Evolutionary conservation across 257 asterid species (phyloP), one percentile per base, ranked within the genome.

Genomic region (Cinchona pubescens): DNA sequence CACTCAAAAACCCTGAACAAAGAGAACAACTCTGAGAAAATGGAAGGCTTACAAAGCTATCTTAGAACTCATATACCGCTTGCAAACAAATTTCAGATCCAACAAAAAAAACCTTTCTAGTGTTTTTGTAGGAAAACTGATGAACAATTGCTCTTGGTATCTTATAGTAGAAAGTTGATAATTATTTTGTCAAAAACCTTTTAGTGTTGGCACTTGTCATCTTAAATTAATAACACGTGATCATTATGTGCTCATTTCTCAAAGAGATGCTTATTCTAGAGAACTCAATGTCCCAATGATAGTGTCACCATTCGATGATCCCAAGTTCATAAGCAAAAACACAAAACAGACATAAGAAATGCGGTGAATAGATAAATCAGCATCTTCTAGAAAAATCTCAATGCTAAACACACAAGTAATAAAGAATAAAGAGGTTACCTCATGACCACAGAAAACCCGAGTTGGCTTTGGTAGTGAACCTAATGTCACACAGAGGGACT

Each of bases 381-480:
- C 5, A 49, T 40, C 10, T 49, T 19, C 35, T 1, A 21, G n/a
- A 13, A 29, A 4, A 60, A 34, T 18, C 14, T 56, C 25, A 32
- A 21, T 27, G 10, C 3, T 15, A 49, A 25, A 40, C 16, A 67
- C 55, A 55, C 34, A 64, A 25, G 51, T 60, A 32, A 2, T 10
- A 42, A 70, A 59, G 23, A 7, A 75, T 61, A 45, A 34, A 43
- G n/a, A 18, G 58, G 6, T 83, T 83, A 91, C 98, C 96, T 90
- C 97, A 55, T 93, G 97, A 69, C 90, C 97, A 78, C 98, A 91
- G 81, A 80, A 93, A 15, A 93, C 93, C 76, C 78, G 87, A 72
- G 97, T 91, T 72, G 89, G 91, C 83, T 90, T 87, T 7, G 98
- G 96, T 85, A 93, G 80, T 45, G 98, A 91, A 78, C 84, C 89